These are phyloP conservation scores for Fusarium setosum DNA, from an alignment of 2,329 filamentous ascomycete genomes.

Conservation along the genomic window DNA sequence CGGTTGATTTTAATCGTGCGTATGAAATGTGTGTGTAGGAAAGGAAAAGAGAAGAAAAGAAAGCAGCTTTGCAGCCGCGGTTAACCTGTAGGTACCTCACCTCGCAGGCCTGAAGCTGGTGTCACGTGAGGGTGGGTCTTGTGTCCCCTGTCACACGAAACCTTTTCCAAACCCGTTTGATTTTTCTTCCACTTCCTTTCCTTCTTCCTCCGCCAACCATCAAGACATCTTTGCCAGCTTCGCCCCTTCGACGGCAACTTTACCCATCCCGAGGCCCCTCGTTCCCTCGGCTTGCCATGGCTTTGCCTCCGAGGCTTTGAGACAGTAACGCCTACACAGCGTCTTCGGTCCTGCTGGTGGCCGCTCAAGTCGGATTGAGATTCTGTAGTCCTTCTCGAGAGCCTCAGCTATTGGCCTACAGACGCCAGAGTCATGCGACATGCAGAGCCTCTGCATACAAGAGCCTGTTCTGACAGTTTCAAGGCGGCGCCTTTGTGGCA, in stretches of 20 bases:
- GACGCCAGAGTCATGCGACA: too few relatives aligned
- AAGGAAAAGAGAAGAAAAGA: constrained; percentile 37
- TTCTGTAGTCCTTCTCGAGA: constrained; percentile 17
- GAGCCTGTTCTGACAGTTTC: constrained; percentile 12
- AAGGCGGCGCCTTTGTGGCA: constrained; percentile 10
- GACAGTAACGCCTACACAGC: constrained; percentile 22
- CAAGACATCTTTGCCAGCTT: constrained; percentile 7
- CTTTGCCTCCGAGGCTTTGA: not conserved
- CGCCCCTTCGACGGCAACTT: constrained; percentile 14
- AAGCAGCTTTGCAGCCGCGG: constrained; percentile 2
- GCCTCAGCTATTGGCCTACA: not conserved
- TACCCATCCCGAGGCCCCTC: constrained; percentile 18
- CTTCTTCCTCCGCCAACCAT: constrained; percentile 3
- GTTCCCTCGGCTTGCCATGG: constrained; percentile 3
- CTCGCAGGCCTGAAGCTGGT: not conserved
- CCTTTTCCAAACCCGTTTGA: constrained; percentile 23
- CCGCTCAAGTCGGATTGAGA: constrained; percentile 21
- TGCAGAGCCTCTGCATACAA: not conserved
- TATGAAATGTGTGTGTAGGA: constrained; percentile 57
- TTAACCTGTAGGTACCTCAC: constrained; percentile 4
- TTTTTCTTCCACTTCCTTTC: constrained; percentile 13
- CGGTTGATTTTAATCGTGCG: constrained; percentile 74
- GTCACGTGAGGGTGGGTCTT: constrained; percentile 43
- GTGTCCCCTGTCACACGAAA: constrained; percentile 1
- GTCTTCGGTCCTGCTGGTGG: constrained; percentile 1